phyloP scores from a whole-genome alignment of 768 basidiomycete species.

The Calocera cornea region DNA sequence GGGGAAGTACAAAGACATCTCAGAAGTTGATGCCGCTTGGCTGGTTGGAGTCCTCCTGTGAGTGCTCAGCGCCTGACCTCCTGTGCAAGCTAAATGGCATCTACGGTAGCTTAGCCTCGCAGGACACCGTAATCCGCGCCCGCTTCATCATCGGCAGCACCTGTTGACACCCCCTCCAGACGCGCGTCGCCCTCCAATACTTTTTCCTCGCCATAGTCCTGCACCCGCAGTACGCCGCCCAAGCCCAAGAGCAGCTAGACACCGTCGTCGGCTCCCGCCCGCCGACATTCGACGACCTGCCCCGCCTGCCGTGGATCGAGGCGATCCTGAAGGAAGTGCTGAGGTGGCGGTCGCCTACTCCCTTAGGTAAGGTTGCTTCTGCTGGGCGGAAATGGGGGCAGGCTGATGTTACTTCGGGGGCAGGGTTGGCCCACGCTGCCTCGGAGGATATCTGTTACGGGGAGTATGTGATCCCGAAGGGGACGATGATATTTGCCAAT shows the following conservation, averaged over 20 bases:
- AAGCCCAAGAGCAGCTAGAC: neutral
- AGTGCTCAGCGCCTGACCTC: neutral
- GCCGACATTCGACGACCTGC: neutral
- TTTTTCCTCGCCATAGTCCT: neutral
- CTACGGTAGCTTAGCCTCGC: neutral
- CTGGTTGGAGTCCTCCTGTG: neutral
- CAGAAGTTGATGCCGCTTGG: neutral
- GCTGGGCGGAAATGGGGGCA: neutral
- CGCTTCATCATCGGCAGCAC: neutral
- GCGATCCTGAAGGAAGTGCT: neutral
- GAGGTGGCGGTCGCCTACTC: neutral
- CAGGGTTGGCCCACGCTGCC: conserved; percentile 4
- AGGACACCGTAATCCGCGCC: neutral
- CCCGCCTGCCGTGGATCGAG: neutral
- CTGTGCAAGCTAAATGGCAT: too few relatives aligned
- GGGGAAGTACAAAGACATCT: neutral
- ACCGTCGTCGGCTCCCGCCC: neutral
- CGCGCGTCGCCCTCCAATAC: neutral
- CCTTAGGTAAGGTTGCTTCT: neutral
- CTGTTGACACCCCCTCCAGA: neutral
- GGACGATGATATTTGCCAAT: conserved; percentile 1
- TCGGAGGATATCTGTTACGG: conserved; percentile 6
- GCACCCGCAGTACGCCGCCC: neutral
- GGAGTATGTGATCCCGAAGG: neutral
- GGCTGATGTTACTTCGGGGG: neutral